A percentile compares a stretch with the other conserved stretches of the same genome.
These are phyloP conservation scores for Corynascus novoguineensis DNA, from an alignment of 495 filamentous ascomycete genomes.

Conservation along the genomic window DNA sequence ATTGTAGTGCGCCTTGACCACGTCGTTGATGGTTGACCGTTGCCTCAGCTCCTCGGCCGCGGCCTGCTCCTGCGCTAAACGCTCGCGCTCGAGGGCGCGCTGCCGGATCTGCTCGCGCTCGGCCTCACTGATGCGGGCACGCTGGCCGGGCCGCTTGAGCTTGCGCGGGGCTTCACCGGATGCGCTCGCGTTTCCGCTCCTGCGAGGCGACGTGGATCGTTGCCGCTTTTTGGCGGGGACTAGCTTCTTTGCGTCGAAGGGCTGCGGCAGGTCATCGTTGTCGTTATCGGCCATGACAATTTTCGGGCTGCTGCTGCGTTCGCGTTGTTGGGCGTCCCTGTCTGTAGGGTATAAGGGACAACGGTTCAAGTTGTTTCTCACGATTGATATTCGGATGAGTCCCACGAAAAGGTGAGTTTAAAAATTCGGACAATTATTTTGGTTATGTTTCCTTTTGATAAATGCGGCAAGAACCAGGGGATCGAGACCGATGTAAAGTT, in stretches of 20 bases:
- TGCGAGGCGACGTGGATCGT: constrained; percentile 26
- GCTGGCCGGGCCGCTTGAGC: constrained; percentile 80
- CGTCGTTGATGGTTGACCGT: constrained; percentile 64
- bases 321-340: background rate
- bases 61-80: constrained; percentile 49
- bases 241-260: constrained; percentile 51
- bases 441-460: too few species aligned
- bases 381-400: too few species aligned
- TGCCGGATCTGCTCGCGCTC: constrained; percentile 65
- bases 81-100: constrained; percentile 60
- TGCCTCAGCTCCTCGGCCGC: constrained; percentile 27
- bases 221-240: constrained; percentile 51
- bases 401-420: too few species aligned
- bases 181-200: constrained; percentile 34
- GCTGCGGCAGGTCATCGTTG: constrained; percentile 44
- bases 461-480: too few species aligned
- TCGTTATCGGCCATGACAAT: constrained; percentile 21
- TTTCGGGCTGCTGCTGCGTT: background rate
- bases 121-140: constrained; percentile 65
- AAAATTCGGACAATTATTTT: too few species aligned
- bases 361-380: background rate
- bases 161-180: constrained; percentile 52
- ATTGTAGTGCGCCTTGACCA: constrained; percentile 92
- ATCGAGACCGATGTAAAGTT: too few species aligned
- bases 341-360: background rate